Conservation (phyloP, 139 green algal genomes). For the Chlorella sp. region DNA sequence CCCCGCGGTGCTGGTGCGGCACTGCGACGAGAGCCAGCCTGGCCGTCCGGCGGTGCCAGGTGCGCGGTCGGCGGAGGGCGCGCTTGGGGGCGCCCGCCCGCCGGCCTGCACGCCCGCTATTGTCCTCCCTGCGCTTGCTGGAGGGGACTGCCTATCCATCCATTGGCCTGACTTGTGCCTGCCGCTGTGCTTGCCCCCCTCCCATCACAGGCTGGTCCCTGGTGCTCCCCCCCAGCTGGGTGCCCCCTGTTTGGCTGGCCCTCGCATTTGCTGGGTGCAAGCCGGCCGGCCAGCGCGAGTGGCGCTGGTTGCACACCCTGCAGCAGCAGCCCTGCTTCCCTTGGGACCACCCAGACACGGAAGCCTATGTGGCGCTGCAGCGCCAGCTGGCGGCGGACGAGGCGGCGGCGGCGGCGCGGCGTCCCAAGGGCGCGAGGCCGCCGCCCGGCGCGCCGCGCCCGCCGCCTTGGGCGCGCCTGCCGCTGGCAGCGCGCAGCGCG, state of each 20-base stretch:
- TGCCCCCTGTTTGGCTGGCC: slow-evolving; percentile 49
- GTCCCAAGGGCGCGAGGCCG: slow-evolving; percentile 11
- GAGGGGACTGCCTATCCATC: no score
- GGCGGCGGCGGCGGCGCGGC: not conserved
- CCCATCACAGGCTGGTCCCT: slow-evolving; percentile 57
- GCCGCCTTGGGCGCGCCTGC: slow-evolving; percentile 5
- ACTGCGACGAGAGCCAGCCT: no score
- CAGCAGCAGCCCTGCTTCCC: slow-evolving; percentile 43
- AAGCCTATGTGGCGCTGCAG: slow-evolving; percentile 27
- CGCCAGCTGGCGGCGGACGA: not conserved
- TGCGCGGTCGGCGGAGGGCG: no score
- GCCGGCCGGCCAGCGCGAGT: slow-evolving; percentile 60
- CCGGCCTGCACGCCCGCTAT: no score
- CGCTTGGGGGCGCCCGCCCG: no score
- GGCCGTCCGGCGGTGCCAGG: no score
- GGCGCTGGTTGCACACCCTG: slow-evolving; percentile 54
- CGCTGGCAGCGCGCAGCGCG: not conserved
- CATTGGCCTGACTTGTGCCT: no score
- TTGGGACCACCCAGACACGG: slow-evolving; percentile 51
- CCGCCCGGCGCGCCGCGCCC: not conserved
- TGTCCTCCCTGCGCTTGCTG: no score
- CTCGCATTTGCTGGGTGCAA: slow-evolving; percentile 29
- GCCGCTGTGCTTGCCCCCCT: not conserved
- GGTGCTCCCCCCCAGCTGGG: slow-evolving; percentile 54
- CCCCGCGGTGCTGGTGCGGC: slow-evolving; percentile 29